These are phyloP conservation scores for Talaromyces piceae DNA, from an alignment of 2,329 filamentous ascomycete species.

Conservation along the genomic window DNA sequence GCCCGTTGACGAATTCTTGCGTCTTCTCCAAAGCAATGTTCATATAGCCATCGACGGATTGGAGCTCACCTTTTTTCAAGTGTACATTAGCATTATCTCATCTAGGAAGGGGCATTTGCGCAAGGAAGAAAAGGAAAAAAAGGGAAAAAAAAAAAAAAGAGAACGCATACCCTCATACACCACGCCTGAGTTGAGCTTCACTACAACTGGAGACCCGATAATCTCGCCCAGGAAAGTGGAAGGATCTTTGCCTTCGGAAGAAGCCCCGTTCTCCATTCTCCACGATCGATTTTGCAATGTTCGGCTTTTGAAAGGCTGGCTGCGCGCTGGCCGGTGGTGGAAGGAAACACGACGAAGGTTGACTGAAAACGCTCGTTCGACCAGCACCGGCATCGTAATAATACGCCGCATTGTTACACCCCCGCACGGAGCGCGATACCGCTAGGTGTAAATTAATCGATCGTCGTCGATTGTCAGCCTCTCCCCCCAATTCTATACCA, in stretches of 20 bases:
- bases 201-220: conserved; percentile 85
- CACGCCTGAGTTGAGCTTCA: conserved; percentile 97
- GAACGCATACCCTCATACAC: conserved; percentile 75
- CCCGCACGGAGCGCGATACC: neutral
- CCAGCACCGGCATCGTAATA: neutral
- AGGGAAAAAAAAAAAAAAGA: neutral
- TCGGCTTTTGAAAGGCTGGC: neutral
- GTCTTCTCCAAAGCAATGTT: conserved; percentile 98
- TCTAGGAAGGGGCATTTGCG: too few species aligned
- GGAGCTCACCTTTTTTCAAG: conserved; percentile 64
- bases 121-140: too few species aligned
- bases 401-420: too few species aligned
- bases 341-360: too few species aligned
- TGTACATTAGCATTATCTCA: neutral
- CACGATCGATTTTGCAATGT: conserved; percentile 6
- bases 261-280: conserved; percentile 67
- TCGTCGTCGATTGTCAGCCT: neutral
- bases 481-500: neutral
- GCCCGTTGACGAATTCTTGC: conserved; percentile 80
- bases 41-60: conserved; percentile 99
- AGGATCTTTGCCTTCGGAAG: conserved; percentile 75
- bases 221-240: conserved; percentile 91
- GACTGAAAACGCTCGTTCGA: neutral
- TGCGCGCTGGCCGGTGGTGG: conserved; percentile 4
- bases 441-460: neutral